Evolutionary conservation across 164 flowering plant genomes (phyloP), one percentile per base, ranked within the genome.

Genomic region (Nymphaea colorata): DNA sequence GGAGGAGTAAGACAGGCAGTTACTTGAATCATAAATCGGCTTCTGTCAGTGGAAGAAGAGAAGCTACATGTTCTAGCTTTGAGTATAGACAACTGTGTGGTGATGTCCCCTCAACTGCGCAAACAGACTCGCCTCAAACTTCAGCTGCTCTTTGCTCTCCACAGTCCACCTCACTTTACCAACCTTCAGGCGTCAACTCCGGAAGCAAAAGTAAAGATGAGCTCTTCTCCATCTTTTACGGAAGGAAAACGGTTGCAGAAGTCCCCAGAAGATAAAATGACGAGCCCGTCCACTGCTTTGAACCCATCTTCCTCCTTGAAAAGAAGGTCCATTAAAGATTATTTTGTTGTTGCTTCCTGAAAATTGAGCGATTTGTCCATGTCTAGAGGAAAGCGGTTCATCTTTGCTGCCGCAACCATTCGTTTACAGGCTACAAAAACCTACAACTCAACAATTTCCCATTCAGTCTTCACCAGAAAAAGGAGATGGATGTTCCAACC

Each of bases 241-340:
- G 64, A 64, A 71, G 65, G 36, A 3, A 18, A 44, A 42, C 69
- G 68, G 62, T 16, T 76, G 67, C 69, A 72, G 59, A 78, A 71
- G 71, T 75, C 78, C 41, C 81, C 81, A 66, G 75, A 78, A 41
- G 72, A 70, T 53, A 68, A 68, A 18, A 10, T 68, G 69, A 66
- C 57, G 41, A 78, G 78, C 67, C 81, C 81, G 44, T 75, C 81
- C 68, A 75, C 81, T 4, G 81, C 75, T 45, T 69, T 93, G 71
- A 83, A 74, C 68, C 94, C 94, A 67, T 93, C 97, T 67, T 82
- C 94, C 7, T 75, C 80, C 65, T 64, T 77, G 74, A 77, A 77
- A 77, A n/a, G n/a, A 65, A 76, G 64, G 71, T 74, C 80, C 59
- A 75, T 77, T 43, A 44, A 78, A 41, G 80, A 75, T 72, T 75